A percentile compares a stretch with the other conserved stretches of the same genome.
phyloP scores from a whole-genome alignment of 2,329 filamentous ascomycete genomes.

The Pseudogymnoascus sp. region DNA sequence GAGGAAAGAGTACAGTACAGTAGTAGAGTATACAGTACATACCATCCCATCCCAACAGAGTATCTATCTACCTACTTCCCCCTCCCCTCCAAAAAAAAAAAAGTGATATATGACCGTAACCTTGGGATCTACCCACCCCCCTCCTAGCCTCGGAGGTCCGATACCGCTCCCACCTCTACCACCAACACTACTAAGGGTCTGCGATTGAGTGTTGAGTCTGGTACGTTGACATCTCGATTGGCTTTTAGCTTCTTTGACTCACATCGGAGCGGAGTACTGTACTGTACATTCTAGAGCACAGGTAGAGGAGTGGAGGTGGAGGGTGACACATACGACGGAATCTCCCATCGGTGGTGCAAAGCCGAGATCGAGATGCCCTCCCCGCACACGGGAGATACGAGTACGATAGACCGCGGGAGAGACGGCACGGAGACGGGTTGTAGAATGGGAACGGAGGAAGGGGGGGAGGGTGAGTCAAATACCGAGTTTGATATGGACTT shows the following conservation, averaged over 20 bases:
- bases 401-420: background rate
- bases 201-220: too few relatives aligned
- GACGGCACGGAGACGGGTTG: background rate
- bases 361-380: background rate
- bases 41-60: too few relatives aligned
- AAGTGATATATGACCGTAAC: background rate
- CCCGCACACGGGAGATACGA: background rate
- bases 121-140: background rate
- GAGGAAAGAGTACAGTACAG: too few relatives aligned
- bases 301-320: too few relatives aligned
- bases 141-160: background rate
- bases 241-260: background rate
- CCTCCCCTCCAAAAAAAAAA: background rate
- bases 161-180: background rate
- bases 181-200: background rate
- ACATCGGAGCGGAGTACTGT: background rate
- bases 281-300: too few relatives aligned
- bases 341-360: background rate
- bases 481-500: too few relatives aligned
- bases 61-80: background rate
- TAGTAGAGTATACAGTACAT: too few relatives aligned
- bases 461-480: background rate
- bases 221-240: background rate
- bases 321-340: background rate
- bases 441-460: background rate